Conservation (phyloP, 805 yeast genomes). For the Jamesozyma rosinii region DNA sequence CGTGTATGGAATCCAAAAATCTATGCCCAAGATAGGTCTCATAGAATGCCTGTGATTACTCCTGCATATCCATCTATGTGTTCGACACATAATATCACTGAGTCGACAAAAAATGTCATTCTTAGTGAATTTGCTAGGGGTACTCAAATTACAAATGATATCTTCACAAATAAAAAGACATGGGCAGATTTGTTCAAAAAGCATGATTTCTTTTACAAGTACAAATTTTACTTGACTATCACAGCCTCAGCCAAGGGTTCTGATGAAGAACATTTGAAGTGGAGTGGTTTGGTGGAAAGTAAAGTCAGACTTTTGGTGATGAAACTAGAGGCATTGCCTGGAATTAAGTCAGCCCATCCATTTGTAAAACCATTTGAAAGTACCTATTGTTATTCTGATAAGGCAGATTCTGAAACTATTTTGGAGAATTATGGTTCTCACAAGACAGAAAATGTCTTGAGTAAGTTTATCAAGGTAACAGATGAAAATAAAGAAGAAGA, state of each 20-base stretch:
- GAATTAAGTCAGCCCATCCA: slow-evolving; percentile 82
- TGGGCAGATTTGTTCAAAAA: slow-evolving; percentile 74
- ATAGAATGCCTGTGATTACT: slow-evolving; percentile 94
- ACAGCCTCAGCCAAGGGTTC: slow-evolving; percentile 66
- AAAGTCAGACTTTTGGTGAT: slow-evolving; percentile 72
- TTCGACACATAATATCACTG: slow-evolving; percentile 91
- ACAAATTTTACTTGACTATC: slow-evolving; percentile 79
- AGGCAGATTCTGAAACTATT: slow-evolving; percentile 48
- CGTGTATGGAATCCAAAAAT: slow-evolving; percentile 94
- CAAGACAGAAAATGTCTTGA: slow-evolving; percentile 40
- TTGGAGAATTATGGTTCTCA: slow-evolving; percentile 56
- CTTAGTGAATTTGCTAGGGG: slow-evolving; percentile 76
- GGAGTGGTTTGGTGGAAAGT: slow-evolving; percentile 91
- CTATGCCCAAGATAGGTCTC: slow-evolving; percentile 81
- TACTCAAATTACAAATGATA: slow-evolving; percentile 56
- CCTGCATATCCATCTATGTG: slow-evolving; percentile 94
- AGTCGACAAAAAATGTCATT: slow-evolving; percentile 77
- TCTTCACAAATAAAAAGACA: slow-evolving; percentile 47
- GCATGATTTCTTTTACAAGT: slow-evolving; percentile 73
- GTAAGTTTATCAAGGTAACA: slow-evolving; percentile 29
- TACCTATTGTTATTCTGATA: slow-evolving; percentile 39
- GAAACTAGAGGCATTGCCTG: slow-evolving; percentile 69
- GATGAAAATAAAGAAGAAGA: slow-evolving; percentile 32
- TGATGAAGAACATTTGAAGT: slow-evolving; percentile 75
- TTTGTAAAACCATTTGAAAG: slow-evolving; percentile 67